Base-by-base conservation (phyloP, 352 stramenopile genomes). In the Pythium monospermum region DNA sequence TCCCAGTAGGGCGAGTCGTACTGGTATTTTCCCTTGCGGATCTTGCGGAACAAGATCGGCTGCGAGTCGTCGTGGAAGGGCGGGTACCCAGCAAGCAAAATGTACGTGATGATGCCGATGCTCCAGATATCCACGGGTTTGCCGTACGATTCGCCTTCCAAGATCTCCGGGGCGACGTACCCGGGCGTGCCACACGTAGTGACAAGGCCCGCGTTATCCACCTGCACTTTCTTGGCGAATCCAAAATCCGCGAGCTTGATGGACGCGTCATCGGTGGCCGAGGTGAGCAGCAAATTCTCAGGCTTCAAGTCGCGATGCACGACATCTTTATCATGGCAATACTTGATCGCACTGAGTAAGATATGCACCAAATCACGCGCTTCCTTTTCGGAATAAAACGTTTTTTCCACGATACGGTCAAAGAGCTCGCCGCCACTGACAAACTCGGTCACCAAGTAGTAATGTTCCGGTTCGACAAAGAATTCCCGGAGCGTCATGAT, bases 61-160 rank as follows among this genome's bases (percentile, higher is more conserved):
- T 98, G 87, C 54, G 97, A 97, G 40, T 97, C 91, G 66, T 98
- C 94, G 56, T 98, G 75, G 65, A 96, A 96, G 22, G 83, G 83
- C 19, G 80, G 77, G 41, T 91, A 94, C 0, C 83, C 83, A 11
- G 70, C 73, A 41, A 97, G 68, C 35, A 98, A 64, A 63, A 97
- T 97, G 64, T 90, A 94, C 52, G 78, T 89, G 56, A 95, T 94
- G 43, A 95, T 63, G 16, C 85, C 85, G 35, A 93, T 80, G 32
- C 78, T 91, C 85, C 85, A 95, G 36, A 93, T 79, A 49, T 95
- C 83, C 18, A 95, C 85, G 0, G 79, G 69, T 51, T 89, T 87
- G 18, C 83, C 84, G 40, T 93, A 93, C 19, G 38, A 83, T 60
- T 71, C 80, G 6, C 87, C 80, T 66, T 88, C 68, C 35, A 95